Base-by-base conservation (phyloP, 2,329 filamentous ascomycete species). In the Epichloe gansuensis region DNA sequence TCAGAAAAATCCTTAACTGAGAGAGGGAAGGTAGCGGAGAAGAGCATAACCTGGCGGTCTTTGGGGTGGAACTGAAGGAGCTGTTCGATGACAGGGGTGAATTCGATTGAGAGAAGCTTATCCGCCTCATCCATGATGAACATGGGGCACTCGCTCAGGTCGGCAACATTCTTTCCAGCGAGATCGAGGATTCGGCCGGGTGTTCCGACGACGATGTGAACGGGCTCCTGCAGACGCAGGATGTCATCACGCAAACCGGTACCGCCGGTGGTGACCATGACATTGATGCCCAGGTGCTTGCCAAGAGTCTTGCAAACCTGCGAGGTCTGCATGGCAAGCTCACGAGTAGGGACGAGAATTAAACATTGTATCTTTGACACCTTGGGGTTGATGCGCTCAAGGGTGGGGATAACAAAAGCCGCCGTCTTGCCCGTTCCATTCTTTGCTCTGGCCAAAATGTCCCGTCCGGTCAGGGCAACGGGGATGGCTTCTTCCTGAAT, bases 81-180 rank as follows among this genome's bases (percentile, higher is more conserved):
- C 68, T 98, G 89, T 70, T 98, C 94, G 59, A 98, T 95, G 57
- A 95, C 90, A 27, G 91, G 89, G 6, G 93, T 98, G 66, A 98
- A 98, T 67, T 98, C 93, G 54, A 88, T 82, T 6, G 93, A 98
- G 49, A 98, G 80, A 55, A 98, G 82, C 75, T 98, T 98, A 71
- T 98, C 93, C 51, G 93, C 93, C 70, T 98, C 93, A 64, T 98
- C 93, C 93, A 98, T 98, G 72, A 98, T 89, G 67, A 98, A 98
- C 65, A 94, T 97, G 62, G 89, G 85, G 67, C 93, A 97, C 71
- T 94, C 86, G 62, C 90, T 94, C 48, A 98, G 79, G 70, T 98
- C 93, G 57, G 93, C 93, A 54, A 98, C 90, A 58, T 87, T 89
- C 74, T 98, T 97, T 68, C 90, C 89, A 54, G 93, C 91, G 60